Evolutionary conservation across 2,329 filamentous ascomycete genomes (phyloP).

Genomic region (Pseudocercospora eumusae): DNA sequence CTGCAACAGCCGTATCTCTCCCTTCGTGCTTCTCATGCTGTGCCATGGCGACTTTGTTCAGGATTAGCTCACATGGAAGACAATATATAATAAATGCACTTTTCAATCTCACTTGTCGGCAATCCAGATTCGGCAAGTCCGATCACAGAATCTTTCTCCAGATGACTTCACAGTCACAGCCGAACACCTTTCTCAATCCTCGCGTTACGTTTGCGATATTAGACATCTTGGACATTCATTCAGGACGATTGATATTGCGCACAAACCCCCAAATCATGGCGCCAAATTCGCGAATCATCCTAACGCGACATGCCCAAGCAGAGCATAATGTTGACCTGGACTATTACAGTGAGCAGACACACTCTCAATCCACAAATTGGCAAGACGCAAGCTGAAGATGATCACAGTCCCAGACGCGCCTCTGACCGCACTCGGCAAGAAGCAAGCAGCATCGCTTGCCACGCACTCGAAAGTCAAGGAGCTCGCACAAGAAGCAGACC

Average conservation of each 20-base stretch:
- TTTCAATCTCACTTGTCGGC: background rate
- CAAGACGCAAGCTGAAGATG: background rate
- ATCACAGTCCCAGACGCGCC: constrained; percentile 38
- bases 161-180: background rate
- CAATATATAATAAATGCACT: too few species aligned
- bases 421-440: constrained; percentile 38
- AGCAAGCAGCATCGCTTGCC: constrained; percentile 39
- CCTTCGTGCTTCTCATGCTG: background rate
- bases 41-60: background rate
- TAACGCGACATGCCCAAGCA: constrained; percentile 40
- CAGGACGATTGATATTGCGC: background rate
- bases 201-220: too few species aligned
- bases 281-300: constrained; percentile 38
- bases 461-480: constrained; percentile 24
- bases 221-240: background rate
- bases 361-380: background rate
- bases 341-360: constrained; percentile 33
- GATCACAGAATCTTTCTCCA: background rate
- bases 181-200: background rate
- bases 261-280: constrained; percentile 31
- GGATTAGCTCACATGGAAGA: background rate
- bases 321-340: constrained; percentile 41
- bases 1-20: background rate
- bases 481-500: constrained; percentile 33
- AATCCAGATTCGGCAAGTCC: constrained; percentile 1